A percentile compares a stretch with the other conserved stretches of the same genome.
These are phyloP conservation scores for Blastocystis sp. DNA, from an alignment of 352 stramenopile species.

Conservation along the genomic window DNA sequence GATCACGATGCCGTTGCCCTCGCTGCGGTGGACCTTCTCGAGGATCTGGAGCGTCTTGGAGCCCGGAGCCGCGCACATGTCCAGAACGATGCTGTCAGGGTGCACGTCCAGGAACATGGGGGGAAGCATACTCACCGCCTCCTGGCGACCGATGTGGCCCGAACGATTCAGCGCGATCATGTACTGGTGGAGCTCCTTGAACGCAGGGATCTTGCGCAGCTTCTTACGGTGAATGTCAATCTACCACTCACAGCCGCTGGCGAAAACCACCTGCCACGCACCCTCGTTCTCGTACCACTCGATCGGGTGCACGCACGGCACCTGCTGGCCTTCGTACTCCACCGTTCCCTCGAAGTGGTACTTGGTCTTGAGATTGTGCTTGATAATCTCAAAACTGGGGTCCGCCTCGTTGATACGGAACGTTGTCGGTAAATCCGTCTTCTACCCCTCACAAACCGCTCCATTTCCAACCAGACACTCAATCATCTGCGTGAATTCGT, in stretches of 20 bases:
- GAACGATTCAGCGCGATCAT: conserved; percentile 82
- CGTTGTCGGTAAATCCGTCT: conserved; percentile 69
- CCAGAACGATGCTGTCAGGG: conserved; percentile 68
- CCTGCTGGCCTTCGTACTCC: conserved; percentile 61
- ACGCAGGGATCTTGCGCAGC: conserved; percentile 77
- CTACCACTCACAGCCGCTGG: conserved; percentile 18
- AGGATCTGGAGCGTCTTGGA: conserved; percentile 97
- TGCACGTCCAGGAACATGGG: conserved; percentile 86
- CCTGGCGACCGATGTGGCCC: conserved; percentile 88
- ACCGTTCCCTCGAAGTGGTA: conserved; percentile 74
- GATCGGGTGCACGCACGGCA: conserved; percentile 64
- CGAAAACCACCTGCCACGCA: conserved; percentile 73
- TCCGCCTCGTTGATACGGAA: conserved; percentile 83
- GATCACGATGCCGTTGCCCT: conserved; percentile 76
- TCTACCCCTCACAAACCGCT: background rate
- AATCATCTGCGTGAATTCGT: conserved; percentile 80
- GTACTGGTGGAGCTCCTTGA: conserved; percentile 86
- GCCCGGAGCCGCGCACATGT: conserved; percentile 93
- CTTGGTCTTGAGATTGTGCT: conserved; percentile 75
- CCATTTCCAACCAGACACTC: conserved; percentile 69
- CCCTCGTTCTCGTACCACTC: conserved; percentile 76
- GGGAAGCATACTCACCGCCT: conserved; percentile 96
- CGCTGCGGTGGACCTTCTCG: conserved; percentile 76
- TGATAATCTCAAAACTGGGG: conserved; percentile 69
- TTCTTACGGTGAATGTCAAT: conserved; percentile 68